Percentiles rank a stretch among this genome's conserved stretches.
These are phyloP conservation scores for Mimosa pudica DNA, from an alignment of 306 rosid genomes.

Conservation along the genomic window DNA sequence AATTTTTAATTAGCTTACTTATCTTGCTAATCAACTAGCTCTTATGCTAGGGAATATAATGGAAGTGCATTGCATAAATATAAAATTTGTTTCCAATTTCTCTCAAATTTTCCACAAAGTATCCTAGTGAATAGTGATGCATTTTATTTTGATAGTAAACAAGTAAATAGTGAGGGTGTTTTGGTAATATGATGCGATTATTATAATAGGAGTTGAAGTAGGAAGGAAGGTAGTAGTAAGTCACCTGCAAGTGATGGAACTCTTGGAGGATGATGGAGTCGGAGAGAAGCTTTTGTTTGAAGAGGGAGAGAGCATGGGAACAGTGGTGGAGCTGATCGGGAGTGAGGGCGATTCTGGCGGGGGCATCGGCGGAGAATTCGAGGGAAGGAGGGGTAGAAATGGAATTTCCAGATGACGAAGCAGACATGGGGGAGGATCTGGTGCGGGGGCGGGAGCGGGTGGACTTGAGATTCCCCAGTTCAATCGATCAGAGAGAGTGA, in stretches of 20 bases:
- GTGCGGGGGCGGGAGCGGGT: slow-evolving; percentile 43
- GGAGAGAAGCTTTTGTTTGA: slow-evolving; percentile 64
- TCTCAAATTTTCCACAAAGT: no score
- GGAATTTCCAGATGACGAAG: slow-evolving; percentile 34
- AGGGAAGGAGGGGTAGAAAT: slow-evolving; percentile 31
- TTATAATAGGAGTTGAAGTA: no score
- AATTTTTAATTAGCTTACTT: no score
- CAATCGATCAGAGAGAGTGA: background rate
- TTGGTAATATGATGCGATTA: no score
- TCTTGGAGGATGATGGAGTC: slow-evolving; percentile 51
- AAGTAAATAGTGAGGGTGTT: no score
- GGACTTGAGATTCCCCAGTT: slow-evolving; percentile 45
- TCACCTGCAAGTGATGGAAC: slow-evolving; percentile 67
- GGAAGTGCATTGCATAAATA: no score
- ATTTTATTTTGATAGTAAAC: no score
- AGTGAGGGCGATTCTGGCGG: slow-evolving; percentile 49
- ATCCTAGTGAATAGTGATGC: no score
- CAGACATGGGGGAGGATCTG: slow-evolving; percentile 44
- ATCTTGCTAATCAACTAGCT: no score
- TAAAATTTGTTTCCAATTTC: no score
- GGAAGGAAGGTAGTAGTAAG: no score
- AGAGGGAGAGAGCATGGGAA: slow-evolving; percentile 57
- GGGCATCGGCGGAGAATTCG: slow-evolving; percentile 61
- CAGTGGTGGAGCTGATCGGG: slow-evolving; percentile 68
- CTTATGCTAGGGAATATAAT: no score